Percentiles rank a stretch among this genome's conserved stretches.
These are phyloP conservation scores for Pluteus cervinus DNA, from an alignment of 768 basidiomycete genomes.

Conservation along the genomic window DNA sequence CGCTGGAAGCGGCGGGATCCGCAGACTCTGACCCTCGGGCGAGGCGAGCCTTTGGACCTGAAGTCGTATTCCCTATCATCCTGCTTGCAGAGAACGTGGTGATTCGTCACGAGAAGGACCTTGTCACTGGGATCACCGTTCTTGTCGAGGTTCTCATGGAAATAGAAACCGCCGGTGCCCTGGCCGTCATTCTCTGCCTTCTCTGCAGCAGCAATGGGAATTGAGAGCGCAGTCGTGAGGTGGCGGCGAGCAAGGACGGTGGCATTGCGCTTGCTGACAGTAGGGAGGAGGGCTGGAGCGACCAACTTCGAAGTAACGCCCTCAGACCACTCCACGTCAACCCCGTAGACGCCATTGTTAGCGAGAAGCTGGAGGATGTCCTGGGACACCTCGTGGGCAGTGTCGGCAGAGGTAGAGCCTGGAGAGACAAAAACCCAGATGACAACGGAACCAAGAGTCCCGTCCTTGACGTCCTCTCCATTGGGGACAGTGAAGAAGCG, in stretches of 20 bases:
- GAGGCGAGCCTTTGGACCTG: slow-evolving; percentile 18
- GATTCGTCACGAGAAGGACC: slow-evolving; percentile 17
- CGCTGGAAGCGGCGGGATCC: slow-evolving; percentile 26
- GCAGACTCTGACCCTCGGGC: slow-evolving; percentile 18
- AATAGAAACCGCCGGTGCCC: slow-evolving; percentile 17
- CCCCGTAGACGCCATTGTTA: slow-evolving; percentile 23
- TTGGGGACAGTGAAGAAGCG: slow-evolving; percentile 31
- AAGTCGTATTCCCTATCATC: slow-evolving; percentile 21
- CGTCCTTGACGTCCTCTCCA: slow-evolving; percentile 21
- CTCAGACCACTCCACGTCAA: slow-evolving; percentile 34
- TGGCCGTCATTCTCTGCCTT: slow-evolving; percentile 18
- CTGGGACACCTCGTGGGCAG: slow-evolving; percentile 28
- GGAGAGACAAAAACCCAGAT: slow-evolving; percentile 31
- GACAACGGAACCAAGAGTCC: slow-evolving; percentile 27
- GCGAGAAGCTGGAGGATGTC: slow-evolving; percentile 29
- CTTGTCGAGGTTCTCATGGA: slow-evolving; percentile 17
- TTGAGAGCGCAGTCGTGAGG: slow-evolving; percentile 26
- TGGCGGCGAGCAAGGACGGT: slow-evolving; percentile 22
- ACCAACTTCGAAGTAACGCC: slow-evolving; percentile 15
- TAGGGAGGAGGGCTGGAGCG: slow-evolving; percentile 18
- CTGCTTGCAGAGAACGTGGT: slow-evolving; percentile 20
- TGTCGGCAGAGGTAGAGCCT: slow-evolving; percentile 26
- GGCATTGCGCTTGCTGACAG: slow-evolving; percentile 15
- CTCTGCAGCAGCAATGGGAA: slow-evolving; percentile 23
- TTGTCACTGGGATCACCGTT: slow-evolving; percentile 18